Evolutionary conservation across 441 rosid genomes (phyloP), one percentile per base, ranked within the genome.

Genomic region (Croton setiger): DNA sequence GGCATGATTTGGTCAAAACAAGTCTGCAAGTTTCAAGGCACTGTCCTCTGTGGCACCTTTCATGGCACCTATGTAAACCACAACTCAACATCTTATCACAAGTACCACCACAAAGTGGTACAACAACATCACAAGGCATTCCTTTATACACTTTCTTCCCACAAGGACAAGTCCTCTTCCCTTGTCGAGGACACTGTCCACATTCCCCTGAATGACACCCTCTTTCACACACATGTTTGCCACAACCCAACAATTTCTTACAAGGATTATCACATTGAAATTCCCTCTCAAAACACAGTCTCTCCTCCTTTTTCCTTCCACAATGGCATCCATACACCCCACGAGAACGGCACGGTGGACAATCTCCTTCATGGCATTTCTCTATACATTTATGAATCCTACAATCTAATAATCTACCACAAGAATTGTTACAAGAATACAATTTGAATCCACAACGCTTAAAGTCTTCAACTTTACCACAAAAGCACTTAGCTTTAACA

Each of bases 161-260:
- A 74, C 98, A 93, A 5, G 98, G 98, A 71, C 98, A 93, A 5
- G 82, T 84, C 78, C 90, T 84, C 82, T 83, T 91, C 74, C 98
- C 98, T 51, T 87, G 94, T 65, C 82, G 76, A 4, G 91, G 97
- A 47, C 98, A 91, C 54, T 72, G 74, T 2, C 93, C 98, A 75
- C 97, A 93, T 58, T 82, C 84, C 35, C 88, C 96, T 13, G 68
- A 74, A 74, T 91, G 97, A 39, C 98, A 91, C 4, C 98, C 97
- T 72, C 74, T 84, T 73, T 86, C 79, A 18, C 97, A 93, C 15
- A 84, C 81, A 77, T 91, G 98, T 66, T 88, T 91, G 11, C 93
- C 90, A 35, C 98, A 93, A 0, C 77, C 74, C 53, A 93, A 76
- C 69, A 67, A 45, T 72, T 77, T 85, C 76, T 80, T 77, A 41